Evolutionary conservation across 176 grass and related monocot species (phyloP).

Genomic region (Cymbopogon citratus): DNA sequence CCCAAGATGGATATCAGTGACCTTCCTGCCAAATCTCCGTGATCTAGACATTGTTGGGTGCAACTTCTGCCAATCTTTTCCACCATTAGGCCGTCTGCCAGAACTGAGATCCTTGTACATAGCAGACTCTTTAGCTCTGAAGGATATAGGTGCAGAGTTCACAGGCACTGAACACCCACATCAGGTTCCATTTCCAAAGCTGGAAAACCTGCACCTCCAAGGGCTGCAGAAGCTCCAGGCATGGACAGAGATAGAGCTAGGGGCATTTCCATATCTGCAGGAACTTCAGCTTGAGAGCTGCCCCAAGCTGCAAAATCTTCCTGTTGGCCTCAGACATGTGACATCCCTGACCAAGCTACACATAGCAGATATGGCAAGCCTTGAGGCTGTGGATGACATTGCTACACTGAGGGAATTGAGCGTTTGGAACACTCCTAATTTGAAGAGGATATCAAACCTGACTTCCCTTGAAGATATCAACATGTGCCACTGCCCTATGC

Average conservation of each 20-base stretch:
- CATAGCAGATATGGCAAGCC: conserved; percentile 51
- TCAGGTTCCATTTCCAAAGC: conserved; percentile 58
- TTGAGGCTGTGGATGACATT: conserved; percentile 45
- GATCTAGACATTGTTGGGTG: conserved; percentile 44
- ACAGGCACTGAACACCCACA: conserved; percentile 23
- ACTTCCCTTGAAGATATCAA: conserved; percentile 57
- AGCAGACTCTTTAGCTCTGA: conserved; percentile 38
- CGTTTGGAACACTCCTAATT: conserved; percentile 46
- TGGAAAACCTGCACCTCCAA: conserved; percentile 56
- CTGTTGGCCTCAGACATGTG: conserved; percentile 40
- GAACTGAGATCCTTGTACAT: conserved; percentile 54
- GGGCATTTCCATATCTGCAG: conserved; percentile 47
- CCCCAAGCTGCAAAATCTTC: conserved; percentile 44
- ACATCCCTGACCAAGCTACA: conserved; percentile 40
- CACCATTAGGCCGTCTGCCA: conserved; percentile 52
- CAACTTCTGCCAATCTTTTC: conserved; percentile 41
- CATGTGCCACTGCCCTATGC: conserved; percentile 49
- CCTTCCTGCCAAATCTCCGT: conserved; percentile 46
- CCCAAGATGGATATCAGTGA: conserved; percentile 54
- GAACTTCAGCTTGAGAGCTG: conserved; percentile 68
- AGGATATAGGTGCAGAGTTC: conserved; percentile 39
- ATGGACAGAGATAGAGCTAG: conserved; percentile 48
- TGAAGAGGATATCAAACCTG: conserved; percentile 50
- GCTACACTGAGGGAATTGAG: conserved; percentile 46
- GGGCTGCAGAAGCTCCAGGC: conserved; percentile 42